Evolutionary conservation across 2,329 filamentous ascomycete genomes (phyloP).

Genomic region (Harringtonia lauricola): DNA sequence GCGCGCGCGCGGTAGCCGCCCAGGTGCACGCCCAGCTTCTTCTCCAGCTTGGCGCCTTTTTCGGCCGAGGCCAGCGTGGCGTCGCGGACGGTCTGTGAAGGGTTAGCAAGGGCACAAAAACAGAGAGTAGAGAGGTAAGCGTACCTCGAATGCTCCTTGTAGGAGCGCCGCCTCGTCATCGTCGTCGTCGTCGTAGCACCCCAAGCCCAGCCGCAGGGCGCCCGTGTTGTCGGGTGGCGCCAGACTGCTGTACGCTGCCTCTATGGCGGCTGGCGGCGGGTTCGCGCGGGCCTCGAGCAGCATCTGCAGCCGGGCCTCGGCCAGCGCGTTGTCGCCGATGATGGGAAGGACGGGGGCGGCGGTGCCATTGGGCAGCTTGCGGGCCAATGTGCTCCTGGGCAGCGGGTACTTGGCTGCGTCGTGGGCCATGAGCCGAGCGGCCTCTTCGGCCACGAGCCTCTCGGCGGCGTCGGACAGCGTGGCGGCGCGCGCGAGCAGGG

Average conservation of each 20-base stretch:
- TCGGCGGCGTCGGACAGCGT: conserved; percentile 52
- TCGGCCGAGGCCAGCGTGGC: conserved; percentile 65
- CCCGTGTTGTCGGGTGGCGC: conserved; percentile 17
- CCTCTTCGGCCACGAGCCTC: conserved; percentile 63
- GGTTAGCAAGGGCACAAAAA: background rate
- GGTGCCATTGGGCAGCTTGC: conserved; percentile 58
- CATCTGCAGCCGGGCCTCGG: conserved; percentile 67
- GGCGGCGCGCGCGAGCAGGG: conserved; percentile 53
- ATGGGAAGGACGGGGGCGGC: conserved; percentile 37
- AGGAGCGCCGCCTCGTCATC: conserved; percentile 55
- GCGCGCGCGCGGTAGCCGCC: conserved; percentile 85
- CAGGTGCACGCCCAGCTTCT: conserved; percentile 78
- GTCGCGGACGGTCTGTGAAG: conserved; percentile 54
- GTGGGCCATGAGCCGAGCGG: conserved; percentile 67
- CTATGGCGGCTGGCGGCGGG: conserved; percentile 38
- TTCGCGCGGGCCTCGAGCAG: conserved; percentile 52
- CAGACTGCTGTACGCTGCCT: conserved; percentile 36
- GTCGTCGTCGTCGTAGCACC: conserved; percentile 67
- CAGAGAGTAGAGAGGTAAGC: conserved; percentile 16
- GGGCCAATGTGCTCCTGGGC: conserved; percentile 47
- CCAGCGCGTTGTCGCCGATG: conserved; percentile 61
- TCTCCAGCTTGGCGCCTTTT: conserved; percentile 77
- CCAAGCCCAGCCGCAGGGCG: conserved; percentile 63
- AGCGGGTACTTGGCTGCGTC: conserved; percentile 69
- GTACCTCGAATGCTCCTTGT: conserved; percentile 62